Conservation (phyloP, 805 yeast genomes). For the Pichia rugopelliculosa region DNA sequence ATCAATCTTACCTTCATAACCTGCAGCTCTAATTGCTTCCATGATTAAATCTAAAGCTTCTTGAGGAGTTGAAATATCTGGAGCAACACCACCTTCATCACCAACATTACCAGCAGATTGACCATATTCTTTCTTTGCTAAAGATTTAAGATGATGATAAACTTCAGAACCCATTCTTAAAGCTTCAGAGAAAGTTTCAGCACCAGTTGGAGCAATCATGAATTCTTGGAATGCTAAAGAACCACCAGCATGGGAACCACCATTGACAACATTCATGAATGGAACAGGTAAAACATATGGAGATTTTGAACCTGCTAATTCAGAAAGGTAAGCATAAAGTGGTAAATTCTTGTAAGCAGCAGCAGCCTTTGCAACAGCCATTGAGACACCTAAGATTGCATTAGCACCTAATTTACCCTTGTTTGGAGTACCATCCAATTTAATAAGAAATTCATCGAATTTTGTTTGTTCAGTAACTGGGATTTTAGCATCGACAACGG, state of each 20-base stretch:
- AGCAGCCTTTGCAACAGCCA: constrained; percentile 96
- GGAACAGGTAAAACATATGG: constrained; percentile 98
- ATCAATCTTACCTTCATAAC: constrained; percentile 86
- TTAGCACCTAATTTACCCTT: constrained; percentile 97
- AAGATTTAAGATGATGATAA: constrained; percentile 90
- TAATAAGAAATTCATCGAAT: constrained; percentile 76
- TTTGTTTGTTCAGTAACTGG: constrained; percentile 84
- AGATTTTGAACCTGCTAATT: constrained; percentile 64
- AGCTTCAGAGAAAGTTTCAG: constrained; percentile 88
- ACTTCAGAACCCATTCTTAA: constrained; percentile 96
- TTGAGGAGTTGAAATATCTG: constrained; percentile 88
- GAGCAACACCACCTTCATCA: constrained; percentile 99
- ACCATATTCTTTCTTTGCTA: constrained; percentile 94
- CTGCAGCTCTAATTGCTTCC: constrained; percentile 85
- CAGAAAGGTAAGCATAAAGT: constrained; percentile 86
- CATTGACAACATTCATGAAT: constrained; percentile 97
- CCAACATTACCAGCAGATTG: constrained; percentile 99
- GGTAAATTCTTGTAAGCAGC: constrained; percentile 95
- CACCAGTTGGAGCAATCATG: constrained; percentile 96
- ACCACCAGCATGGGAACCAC: constrained; percentile 99
- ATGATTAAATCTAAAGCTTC: constrained; percentile 95
- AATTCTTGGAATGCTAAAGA: constrained; percentile 98
- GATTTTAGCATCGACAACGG: constrained; percentile 68
- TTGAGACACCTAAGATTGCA: constrained; percentile 96
- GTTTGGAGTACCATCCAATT: constrained; percentile 95